Conservation (phyloP, 331 rosid species). For the Acacia pycnantha region DNA sequence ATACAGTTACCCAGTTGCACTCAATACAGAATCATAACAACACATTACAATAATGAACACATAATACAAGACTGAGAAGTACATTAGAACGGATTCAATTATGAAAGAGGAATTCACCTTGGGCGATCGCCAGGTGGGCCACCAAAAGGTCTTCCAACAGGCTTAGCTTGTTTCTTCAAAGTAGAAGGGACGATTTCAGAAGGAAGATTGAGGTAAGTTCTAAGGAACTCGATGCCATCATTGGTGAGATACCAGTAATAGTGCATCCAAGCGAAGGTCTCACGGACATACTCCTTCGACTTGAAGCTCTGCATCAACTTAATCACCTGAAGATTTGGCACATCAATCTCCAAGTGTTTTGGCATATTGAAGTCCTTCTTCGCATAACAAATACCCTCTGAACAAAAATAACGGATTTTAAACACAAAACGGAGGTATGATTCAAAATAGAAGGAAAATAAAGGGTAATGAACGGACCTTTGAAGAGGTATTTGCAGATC, state of each 20-base stretch:
- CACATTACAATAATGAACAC: neutral
- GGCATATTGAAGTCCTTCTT: conserved; percentile 87
- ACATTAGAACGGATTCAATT: neutral
- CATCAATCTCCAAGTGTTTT: conserved; percentile 88
- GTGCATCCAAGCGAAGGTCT: conserved; percentile 96
- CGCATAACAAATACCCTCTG: conserved; percentile 95
- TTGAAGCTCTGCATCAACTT: conserved; percentile 95
- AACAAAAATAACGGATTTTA: neutral
- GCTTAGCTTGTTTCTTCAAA: conserved; percentile 83
- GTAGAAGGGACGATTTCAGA: conserved; percentile 95
- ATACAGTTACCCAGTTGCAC: neutral
- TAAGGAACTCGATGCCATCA: conserved; percentile 89
- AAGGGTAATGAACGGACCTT: conserved; percentile 36
- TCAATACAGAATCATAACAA: neutral
- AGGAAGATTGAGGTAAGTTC: conserved; percentile 87
- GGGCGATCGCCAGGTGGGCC: conserved; percentile 94
- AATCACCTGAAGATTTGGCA: conserved; percentile 87
- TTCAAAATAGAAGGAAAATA: neutral
- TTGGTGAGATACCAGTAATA: conserved; percentile 94
- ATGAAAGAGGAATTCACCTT: conserved; percentile 41
- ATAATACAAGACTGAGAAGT: neutral
- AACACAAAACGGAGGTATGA: neutral
- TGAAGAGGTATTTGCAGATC: conserved; percentile 94
- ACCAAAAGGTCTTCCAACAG: conserved; percentile 72
- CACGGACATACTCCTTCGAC: conserved; percentile 81